Evolutionary conservation across 1,284 basidiomycete species (phyloP), one percentile per base, ranked within the genome.

Genomic region (Microbotryum scabiosae): DNA sequence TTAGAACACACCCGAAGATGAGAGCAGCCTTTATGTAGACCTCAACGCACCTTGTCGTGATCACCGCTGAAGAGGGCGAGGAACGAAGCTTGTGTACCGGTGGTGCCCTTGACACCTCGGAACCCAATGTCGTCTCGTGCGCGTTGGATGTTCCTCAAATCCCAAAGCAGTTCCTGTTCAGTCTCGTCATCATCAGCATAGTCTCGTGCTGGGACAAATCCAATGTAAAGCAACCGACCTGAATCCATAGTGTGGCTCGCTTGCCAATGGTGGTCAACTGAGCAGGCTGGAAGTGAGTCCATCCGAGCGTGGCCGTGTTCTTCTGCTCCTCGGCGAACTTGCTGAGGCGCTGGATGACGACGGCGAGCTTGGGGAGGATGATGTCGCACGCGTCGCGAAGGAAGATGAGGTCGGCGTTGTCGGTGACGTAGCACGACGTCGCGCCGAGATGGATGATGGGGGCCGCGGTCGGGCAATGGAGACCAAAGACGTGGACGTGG

Each of bases 221-320:
- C n/a, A n/a, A 53, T 61, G 44, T 21, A 26, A 30, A 51, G 69
- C 54, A 64, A 66, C 74, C 58, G 28, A 85, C 85, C 80, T 96
- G 91, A 54, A 98, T 87, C 94, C 96, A 99, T 23, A 98, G 79
- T 0, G 92, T 97, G 0, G 91, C 86, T n/a, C 96, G 84, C 79
- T 99, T 99, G n/a, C 96, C 96, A 47, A 99, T 94, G 0, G 94
- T 99, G 1, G 93, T 97, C 58, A 98, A 79, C 77, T 99, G 96
- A 8, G 96, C 96, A 5, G 96, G 93, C 77, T 99, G 96, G 81
- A 96, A 98, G 77, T 99, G 96, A 9, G 96, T 99, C 79, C 97
- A 98, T 1, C 96, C 96, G 48, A 99, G 82, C 0, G 75, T 76
- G 9, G 76, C 75, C 48, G 75, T 67, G 48, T 72, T 74, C 60